Conservation (phyloP, 75 land plant genomes). For the Pinus albicaulis region DNA sequence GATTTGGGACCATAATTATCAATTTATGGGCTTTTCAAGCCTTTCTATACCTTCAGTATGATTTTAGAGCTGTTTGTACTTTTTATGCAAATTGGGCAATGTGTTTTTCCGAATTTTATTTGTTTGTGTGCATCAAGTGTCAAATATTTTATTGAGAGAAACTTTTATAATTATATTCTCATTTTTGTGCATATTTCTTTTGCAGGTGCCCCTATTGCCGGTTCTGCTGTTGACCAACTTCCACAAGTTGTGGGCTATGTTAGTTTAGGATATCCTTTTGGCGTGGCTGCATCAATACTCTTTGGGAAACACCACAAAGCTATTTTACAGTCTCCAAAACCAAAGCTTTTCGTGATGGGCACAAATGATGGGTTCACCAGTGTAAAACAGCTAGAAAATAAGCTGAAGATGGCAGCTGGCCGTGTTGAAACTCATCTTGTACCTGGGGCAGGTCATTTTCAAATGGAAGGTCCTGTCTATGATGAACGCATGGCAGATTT, state of each 20-base stretch:
- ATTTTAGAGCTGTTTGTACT: too few species aligned
- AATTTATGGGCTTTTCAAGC: too few species aligned
- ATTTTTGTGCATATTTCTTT: too few species aligned
- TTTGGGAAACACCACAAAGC: slow-evolving; percentile 87
- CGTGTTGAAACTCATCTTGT: slow-evolving; percentile 71
- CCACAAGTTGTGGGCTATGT: slow-evolving; percentile 90
- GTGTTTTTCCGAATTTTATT: too few species aligned
- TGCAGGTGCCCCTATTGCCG: slow-evolving; percentile 94
- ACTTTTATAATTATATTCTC: too few species aligned
- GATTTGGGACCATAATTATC: too few species aligned
- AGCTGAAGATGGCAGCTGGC: slow-evolving; percentile 79
- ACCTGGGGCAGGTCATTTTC: slow-evolving; percentile 85
- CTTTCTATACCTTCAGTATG: too few species aligned
- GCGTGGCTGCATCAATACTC: slow-evolving; percentile 73
- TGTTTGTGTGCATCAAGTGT: too few species aligned
- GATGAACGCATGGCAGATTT: slow-evolving; percentile 74
- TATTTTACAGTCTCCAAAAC: slow-evolving; percentile 65
- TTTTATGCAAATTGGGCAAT: too few species aligned
- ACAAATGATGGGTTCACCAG: slow-evolving; percentile 93
- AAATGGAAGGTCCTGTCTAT: slow-evolving; percentile 93
- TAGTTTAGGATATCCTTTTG: slow-evolving; percentile 91
- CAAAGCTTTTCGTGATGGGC: slow-evolving; percentile 98
- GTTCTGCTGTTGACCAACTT: slow-evolving; percentile 85
- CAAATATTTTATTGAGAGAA: too few species aligned
- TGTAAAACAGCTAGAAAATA: slow-evolving; percentile 86